These are phyloP conservation scores for Baudoinia panamericana DNA, from an alignment of 495 filamentous ascomycete genomes.

Conservation along the genomic window DNA sequence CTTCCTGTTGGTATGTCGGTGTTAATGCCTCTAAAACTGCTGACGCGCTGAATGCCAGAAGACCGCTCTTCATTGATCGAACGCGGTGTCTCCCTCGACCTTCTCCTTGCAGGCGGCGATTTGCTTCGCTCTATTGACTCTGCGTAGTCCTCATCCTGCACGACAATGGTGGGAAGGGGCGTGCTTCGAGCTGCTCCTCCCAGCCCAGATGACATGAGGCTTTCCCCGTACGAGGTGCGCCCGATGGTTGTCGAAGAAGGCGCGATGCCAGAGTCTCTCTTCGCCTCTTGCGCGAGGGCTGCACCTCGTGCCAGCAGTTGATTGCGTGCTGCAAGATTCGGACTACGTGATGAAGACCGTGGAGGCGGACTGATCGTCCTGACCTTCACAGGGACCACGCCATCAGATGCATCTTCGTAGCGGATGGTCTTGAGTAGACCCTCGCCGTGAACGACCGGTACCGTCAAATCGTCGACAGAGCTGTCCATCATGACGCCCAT, in stretches of 20 bases:
- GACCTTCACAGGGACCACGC: conserved; percentile 10
- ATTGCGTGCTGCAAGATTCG: no score
- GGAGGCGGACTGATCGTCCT: conserved; percentile 7
- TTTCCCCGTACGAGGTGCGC: conserved; percentile 9
- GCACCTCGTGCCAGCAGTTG: neutral
- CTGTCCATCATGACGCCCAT: no score
- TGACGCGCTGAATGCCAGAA: conserved; percentile 5
- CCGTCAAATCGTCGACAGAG: no score
- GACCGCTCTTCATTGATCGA: neutral
- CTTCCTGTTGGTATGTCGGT: conserved; percentile 43
- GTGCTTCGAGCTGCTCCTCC: conserved; percentile 12
- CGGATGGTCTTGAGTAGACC: conserved; percentile 15
- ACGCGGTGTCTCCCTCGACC: conserved; percentile 1
- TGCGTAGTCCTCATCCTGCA: conserved; percentile 20
- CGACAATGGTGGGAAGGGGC: conserved; percentile 29
- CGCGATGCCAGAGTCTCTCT: conserved; percentile 22
- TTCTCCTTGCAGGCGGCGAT: conserved; percentile 9
- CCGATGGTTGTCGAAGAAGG: conserved; percentile 13
- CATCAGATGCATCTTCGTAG: conserved; percentile 14
- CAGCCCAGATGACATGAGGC: neutral
- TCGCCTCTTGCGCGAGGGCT: conserved; percentile 12
- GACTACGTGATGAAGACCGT: conserved; percentile 1
- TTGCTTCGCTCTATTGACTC: conserved; percentile 2
- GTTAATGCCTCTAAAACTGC: conserved; percentile 39
- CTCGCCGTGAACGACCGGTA: no score